Conservation (phyloP, 176 grass and related monocot genomes). For the Themeda triandra region DNA sequence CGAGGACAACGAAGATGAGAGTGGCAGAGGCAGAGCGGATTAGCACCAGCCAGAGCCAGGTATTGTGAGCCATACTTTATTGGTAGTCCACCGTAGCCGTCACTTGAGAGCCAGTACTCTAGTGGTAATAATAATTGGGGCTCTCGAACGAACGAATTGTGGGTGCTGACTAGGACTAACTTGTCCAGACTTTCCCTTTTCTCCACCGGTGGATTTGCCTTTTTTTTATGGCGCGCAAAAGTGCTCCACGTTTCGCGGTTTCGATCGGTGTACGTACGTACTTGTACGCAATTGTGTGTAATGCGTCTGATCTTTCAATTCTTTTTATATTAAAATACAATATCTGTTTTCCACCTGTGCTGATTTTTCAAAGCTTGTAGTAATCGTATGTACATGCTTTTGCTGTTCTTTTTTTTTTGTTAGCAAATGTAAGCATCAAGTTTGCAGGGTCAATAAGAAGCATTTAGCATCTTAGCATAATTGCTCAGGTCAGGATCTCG, state of each 20-base stretch:
- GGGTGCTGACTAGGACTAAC: conserved; percentile 28
- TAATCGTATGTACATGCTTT: no score
- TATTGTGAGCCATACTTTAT: conserved; percentile 21
- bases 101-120: neutral
- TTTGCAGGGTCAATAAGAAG: neutral
- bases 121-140: conserved; percentile 8
- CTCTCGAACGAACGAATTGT: neutral
- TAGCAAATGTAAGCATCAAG: neutral
- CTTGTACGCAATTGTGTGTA: no score
- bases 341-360: no score
- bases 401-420: no score
- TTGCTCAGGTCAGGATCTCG: neutral
- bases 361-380: neutral
- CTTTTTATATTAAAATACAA: neutral
- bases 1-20: conserved; percentile 38
- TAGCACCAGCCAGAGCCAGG: neutral
- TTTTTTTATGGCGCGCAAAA: neutral
- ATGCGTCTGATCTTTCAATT: neutral
- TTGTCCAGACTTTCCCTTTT: conserved; percentile 5
- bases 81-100: conserved; percentile 22
- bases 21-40: neutral
- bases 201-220: neutral
- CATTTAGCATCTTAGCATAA: conserved; percentile 9
- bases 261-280: neutral
- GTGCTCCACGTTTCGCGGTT: conserved; percentile 35